A percentile compares a stretch with the other conserved stretches of the same genome.
These are phyloP conservation scores for Zygosaccharomyces pseudobailii DNA, from an alignment of 1,139 yeast species.

Conservation along the genomic window DNA sequence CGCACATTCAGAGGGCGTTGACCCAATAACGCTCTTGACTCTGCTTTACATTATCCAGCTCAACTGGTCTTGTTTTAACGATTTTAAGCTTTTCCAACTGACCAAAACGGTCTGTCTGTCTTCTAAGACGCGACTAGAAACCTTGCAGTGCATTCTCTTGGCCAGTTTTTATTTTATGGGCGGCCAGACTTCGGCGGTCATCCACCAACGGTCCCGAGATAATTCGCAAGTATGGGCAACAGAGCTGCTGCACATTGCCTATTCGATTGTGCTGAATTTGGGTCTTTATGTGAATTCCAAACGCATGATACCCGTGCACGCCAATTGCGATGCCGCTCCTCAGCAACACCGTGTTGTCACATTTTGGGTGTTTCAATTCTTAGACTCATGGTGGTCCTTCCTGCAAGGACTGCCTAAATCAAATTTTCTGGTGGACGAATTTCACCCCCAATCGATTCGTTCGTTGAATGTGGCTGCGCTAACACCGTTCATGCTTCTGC, in stretches of 20 bases:
- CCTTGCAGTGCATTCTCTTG: conserved; percentile 23
- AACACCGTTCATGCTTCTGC: conserved; percentile 26
- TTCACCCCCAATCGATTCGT: conserved; percentile 25
- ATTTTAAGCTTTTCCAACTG: conserved; percentile 24
- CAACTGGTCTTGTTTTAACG: conserved; percentile 29
- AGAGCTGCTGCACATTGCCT: conserved; percentile 22
- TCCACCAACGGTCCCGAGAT: conserved; percentile 1
- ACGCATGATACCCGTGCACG: conserved; percentile 16
- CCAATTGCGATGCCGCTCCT: background rate
- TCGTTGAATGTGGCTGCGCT: conserved; percentile 19
- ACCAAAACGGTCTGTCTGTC: conserved; percentile 24
- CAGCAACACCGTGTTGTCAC: conserved; percentile 15
- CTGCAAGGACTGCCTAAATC: conserved; percentile 30
- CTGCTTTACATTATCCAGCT: conserved; percentile 27
- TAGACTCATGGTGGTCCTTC: conserved; percentile 30
- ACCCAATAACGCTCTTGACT: conserved; percentile 19
- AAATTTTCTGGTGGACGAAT: conserved; percentile 28
- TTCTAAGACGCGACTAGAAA: conserved; percentile 14
- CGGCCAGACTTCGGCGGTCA: conserved; percentile 1
- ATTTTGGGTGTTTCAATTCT: conserved; percentile 31
- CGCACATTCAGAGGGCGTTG: background rate
- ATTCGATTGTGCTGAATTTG: conserved; percentile 19
- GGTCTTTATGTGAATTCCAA: conserved; percentile 28
- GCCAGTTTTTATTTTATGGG: conserved; percentile 30
- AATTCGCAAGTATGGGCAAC: conserved; percentile 14